Conservation (phyloP, 441 rosid species). For the Aquilaria agallochum region DNA sequence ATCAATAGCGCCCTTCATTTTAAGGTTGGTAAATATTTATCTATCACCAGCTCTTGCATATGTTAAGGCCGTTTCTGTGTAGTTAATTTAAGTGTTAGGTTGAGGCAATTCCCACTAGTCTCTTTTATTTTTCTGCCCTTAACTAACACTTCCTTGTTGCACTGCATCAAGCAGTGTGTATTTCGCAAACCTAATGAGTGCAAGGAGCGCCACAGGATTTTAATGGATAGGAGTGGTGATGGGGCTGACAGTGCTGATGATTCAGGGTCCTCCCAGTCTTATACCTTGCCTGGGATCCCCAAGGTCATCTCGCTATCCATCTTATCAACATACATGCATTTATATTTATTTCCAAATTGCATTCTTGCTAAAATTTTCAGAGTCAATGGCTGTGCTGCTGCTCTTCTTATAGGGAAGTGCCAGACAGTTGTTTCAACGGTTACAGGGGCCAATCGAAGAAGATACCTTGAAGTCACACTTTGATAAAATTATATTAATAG, state of each 20-base stretch:
- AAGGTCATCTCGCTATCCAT: conserved; percentile 43
- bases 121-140: neutral
- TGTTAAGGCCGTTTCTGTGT: conserved; percentile 7
- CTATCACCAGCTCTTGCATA: conserved; percentile 2
- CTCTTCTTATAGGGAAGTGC: conserved; percentile 90
- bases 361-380: conserved; percentile 19
- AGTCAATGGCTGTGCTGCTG: conserved; percentile 21
- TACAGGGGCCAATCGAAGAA: conserved; percentile 99
- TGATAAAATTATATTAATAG: conserved; percentile 81
- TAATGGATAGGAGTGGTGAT: conserved; percentile 94
- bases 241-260: conserved; percentile 99
- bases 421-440: conserved; percentile 93
- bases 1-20: conserved; percentile 88
- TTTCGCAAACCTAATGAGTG: conserved; percentile 92
- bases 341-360: conserved; percentile 13
- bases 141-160: neutral
- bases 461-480: conserved; percentile 96
- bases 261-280: conserved; percentile 96
- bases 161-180: conserved; percentile 53
- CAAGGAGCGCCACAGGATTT: conserved; percentile 94
- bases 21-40: conserved; percentile 49
- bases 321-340: conserved; percentile 2
- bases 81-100: neutral
- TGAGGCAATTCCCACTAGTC: conserved; percentile 4
- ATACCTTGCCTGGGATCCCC: conserved; percentile 99